A percentile compares a stretch with the other conserved stretches of the same genome.
These are phyloP conservation scores for Cyberlindnera veronae DNA, from an alignment of 805 yeast species.

Conservation along the genomic window DNA sequence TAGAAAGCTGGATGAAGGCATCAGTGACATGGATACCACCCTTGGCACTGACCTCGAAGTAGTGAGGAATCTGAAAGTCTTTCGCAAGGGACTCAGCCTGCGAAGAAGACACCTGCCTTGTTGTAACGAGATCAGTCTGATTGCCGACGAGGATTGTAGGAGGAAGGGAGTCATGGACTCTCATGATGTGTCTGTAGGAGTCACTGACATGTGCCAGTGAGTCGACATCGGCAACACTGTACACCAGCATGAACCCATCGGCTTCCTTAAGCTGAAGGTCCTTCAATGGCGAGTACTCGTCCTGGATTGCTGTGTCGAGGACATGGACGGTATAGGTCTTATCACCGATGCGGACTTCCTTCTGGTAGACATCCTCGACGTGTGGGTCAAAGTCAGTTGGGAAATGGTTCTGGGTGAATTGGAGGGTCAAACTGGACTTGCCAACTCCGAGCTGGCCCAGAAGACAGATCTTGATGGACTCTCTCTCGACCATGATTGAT, in stretches of 20 bases:
- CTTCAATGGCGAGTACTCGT: slow-evolving; percentile 67
- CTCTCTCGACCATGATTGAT: neutral
- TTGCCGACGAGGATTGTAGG: slow-evolving; percentile 22
- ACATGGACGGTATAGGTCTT: slow-evolving; percentile 52
- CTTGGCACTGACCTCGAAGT: slow-evolving; percentile 23
- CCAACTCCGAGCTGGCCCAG: slow-evolving; percentile 73
- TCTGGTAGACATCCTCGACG: slow-evolving; percentile 62
- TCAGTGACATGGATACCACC: slow-evolving; percentile 16
- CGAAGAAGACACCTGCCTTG: slow-evolving; percentile 14
- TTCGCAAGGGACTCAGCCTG: slow-evolving; percentile 17
- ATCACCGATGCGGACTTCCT: slow-evolving; percentile 52
- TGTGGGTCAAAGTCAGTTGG: slow-evolving; percentile 67
- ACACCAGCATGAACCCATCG: slow-evolving; percentile 23
- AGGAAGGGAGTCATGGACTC: slow-evolving; percentile 17
- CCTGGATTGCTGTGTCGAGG: slow-evolving; percentile 78
- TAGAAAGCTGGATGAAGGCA: slow-evolving; percentile 12
- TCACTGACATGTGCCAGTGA: slow-evolving; percentile 13
- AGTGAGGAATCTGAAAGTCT: slow-evolving; percentile 14
- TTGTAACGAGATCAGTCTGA: slow-evolving; percentile 9
- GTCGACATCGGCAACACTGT: slow-evolving; percentile 14
- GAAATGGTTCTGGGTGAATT: slow-evolving; percentile 57
- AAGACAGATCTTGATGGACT: slow-evolving; percentile 31
- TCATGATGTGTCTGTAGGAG: slow-evolving; percentile 18
- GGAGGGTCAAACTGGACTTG: slow-evolving; percentile 61
- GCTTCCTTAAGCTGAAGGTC: slow-evolving; percentile 37